Percentiles rank a stretch among this genome's conserved stretches.
These are phyloP conservation scores for Aspergillus ruber DNA, from an alignment of 2,329 filamentous ascomycete species.

Conservation along the genomic window DNA sequence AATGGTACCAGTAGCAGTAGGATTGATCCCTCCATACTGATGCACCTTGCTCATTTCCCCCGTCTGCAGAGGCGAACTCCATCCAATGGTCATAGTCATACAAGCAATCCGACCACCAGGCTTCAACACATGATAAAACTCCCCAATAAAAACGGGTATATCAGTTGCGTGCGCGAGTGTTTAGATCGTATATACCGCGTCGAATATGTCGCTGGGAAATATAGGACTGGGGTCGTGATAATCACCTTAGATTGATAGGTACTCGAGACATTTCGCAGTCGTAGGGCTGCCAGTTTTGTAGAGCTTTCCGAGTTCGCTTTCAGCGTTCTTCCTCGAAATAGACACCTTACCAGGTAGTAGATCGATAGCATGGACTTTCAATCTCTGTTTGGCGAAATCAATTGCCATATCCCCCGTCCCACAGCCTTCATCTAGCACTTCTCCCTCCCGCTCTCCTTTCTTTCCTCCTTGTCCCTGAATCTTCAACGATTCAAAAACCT, in stretches of 20 bases:
- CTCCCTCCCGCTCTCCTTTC: background rate
- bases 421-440: background rate
- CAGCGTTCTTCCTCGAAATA: background rate
- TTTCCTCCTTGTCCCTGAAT: background rate
- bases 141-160: background rate
- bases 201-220: background rate
- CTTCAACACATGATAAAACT: background rate
- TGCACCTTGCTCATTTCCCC: background rate
- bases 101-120: background rate
- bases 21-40: background rate
- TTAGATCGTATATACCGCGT: background rate
- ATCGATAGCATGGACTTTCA: background rate
- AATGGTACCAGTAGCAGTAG: background rate
- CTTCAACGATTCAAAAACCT: too few relatives aligned
- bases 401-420: background rate
- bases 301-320: too few relatives aligned
- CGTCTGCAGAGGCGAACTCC: background rate
- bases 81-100: background rate
- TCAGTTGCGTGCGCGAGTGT: background rate
- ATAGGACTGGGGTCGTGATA: background rate
- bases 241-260: background rate
- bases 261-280: background rate
- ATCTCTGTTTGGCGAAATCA: background rate
- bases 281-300: too few relatives aligned
- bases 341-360: background rate